These are phyloP conservation scores for Fusarium sororula DNA, from an alignment of 2,329 filamentous ascomycete genomes.

Conservation along the genomic window DNA sequence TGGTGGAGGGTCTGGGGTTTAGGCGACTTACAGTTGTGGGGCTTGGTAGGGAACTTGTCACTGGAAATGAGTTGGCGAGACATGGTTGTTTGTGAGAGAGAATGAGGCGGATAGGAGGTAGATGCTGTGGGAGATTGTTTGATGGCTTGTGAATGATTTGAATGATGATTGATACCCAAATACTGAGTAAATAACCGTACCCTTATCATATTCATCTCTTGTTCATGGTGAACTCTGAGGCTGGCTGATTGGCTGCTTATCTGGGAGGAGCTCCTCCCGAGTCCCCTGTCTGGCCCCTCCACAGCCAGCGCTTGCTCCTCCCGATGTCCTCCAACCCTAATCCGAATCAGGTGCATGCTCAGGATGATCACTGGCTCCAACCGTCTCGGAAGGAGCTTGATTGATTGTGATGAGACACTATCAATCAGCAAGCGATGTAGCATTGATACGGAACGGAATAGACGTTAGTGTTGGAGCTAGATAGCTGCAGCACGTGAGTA, in stretches of 20 bases:
- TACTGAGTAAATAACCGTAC: background rate
- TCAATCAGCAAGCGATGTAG: background rate
- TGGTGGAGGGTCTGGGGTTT: background rate
- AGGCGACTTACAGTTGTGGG: slow-evolving; percentile 53
- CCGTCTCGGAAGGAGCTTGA: background rate
- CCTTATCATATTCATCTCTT: background rate
- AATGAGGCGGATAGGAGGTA: background rate
- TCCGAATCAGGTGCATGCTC: background rate
- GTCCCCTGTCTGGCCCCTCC: background rate
- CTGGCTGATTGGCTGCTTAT: background rate
- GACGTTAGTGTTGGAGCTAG: background rate
- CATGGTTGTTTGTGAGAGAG: slow-evolving; percentile 43
- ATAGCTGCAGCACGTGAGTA: background rate
- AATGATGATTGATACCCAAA: background rate
- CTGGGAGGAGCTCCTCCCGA: slow-evolving; percentile 15
- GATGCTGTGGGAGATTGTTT: background rate
- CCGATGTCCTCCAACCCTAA: background rate
- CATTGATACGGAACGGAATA: accelerated
- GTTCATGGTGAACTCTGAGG: background rate
- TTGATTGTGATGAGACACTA: background rate
- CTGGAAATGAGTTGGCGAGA: slow-evolving; percentile 57
- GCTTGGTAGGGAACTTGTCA: slow-evolving; percentile 57
- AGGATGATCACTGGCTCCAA: background rate
- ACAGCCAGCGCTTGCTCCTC: slow-evolving; percentile 16
- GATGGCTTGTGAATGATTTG: background rate